Evolutionary conservation across 139 green algal genomes (phyloP).

Genomic region (Parachlorella kessleri): DNA sequence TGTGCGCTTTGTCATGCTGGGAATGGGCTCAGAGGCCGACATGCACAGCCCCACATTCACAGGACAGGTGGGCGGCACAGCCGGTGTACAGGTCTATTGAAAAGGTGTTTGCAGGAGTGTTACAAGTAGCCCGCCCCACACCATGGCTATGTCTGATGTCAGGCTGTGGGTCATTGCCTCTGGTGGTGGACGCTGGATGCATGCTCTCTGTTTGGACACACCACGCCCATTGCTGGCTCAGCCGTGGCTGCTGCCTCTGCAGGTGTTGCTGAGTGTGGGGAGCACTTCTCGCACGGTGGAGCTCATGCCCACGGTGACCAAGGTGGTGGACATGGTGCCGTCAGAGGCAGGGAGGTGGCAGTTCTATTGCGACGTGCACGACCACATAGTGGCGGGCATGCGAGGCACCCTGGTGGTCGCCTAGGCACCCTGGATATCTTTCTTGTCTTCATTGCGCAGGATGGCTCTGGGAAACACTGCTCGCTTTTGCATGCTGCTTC

Average conservation of each 20-base stretch:
- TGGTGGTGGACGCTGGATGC: neutral
- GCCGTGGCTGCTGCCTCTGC: neutral
- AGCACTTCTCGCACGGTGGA: slow-evolving; percentile 18
- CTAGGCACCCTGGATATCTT: too few species aligned
- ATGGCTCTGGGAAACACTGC: too few species aligned
- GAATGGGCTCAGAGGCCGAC: slow-evolving; percentile 54
- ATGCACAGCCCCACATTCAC: slow-evolving; percentile 54
- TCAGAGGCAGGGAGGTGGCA: slow-evolving; percentile 18
- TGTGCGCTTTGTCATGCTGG: slow-evolving; percentile 44
- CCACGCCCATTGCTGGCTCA: neutral
- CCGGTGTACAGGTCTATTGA: neutral
- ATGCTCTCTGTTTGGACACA: neutral
- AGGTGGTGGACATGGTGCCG: slow-evolving; percentile 15
- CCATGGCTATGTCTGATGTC: neutral
- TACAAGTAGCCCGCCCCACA: neutral
- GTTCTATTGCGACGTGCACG: slow-evolving; percentile 42
- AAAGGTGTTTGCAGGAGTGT: too few species aligned
- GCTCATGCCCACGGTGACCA: slow-evolving; percentile 41
- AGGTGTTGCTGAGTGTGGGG: slow-evolving; percentile 7
- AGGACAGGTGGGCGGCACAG: slow-evolving; percentile 16
- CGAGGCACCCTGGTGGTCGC: slow-evolving; percentile 12
- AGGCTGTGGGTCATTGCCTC: neutral
- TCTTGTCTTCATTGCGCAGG: too few species aligned
- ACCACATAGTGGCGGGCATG: slow-evolving; percentile 44
- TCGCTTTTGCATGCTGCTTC: too few species aligned